Base-by-base conservation (phyloP, 1,139 yeast species). In the Yamadazyma blattariae region DNA sequence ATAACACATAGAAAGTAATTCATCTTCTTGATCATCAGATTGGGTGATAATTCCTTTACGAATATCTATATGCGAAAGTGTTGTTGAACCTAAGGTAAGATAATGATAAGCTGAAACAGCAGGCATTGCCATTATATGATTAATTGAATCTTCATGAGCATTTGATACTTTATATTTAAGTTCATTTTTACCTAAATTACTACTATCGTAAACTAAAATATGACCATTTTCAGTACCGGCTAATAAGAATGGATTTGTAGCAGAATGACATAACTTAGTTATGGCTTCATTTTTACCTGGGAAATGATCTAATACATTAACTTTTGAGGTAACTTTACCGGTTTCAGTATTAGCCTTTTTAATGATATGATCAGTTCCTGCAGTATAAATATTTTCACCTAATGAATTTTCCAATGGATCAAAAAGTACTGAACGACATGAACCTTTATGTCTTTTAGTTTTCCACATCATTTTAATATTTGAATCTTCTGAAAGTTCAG, bases 1-100 rank as follows among this genome's bases (percentile, higher is more conserved):
- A 60, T 75, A 82, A 32, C 87, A 69, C 56, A 89, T 84, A 32
- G 92, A 72, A 33, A 90, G 61, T 22, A 92, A 65, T 55, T 92
- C 98, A 52, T 92, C 97, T 46, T 86, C 96, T 61, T 92, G 98
- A 52, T 89, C 92, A 46, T 89, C 97, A 24, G 84, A 76, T 39
- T 78, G 80, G 1, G 76, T 65, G 4, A 78, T 52, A 0, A 80
- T 64, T 11, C 82, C 84, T 48, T 85, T 86, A 36, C 96, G 68
- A 4, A 84, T 69, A 56, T 92, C 97, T 49, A 90, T 71, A 40
- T 83, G 85, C 0, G 88, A 74, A 32, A 92, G 66, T 0, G 94
- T 84, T 2, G 96, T 85, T 11, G 92, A 82, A 0, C 97, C 97
- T 17, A 85, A 68, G 0, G 95, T 77, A 29, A 89, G 71, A 51